Evolutionary conservation across 352 stramenopile species (phyloP).

Genomic region (Phytopythium kandeliae): DNA sequence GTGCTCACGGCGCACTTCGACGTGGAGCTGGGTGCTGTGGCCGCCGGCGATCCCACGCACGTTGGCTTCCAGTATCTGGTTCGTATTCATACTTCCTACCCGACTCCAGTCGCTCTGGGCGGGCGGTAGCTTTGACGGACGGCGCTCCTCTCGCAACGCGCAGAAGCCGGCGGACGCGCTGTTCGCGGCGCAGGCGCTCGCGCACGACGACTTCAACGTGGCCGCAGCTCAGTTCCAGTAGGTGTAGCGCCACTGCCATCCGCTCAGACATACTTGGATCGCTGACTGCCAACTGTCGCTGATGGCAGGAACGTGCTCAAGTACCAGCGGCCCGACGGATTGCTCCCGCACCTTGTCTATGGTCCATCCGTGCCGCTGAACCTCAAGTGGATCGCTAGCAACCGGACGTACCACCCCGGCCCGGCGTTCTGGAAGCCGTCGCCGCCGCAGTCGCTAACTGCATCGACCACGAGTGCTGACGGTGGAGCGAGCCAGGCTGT

Average conservation of each 20-base stretch:
- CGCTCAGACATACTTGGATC: too few species aligned
- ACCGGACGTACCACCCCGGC: constrained; percentile 75
- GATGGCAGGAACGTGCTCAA: constrained; percentile 38
- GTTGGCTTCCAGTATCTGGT: constrained; percentile 82
- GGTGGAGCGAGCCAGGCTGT: neutral
- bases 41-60: constrained; percentile 30
- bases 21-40: constrained; percentile 62
- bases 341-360: constrained; percentile 72
- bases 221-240: constrained; percentile 60
- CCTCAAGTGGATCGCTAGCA: constrained; percentile 46
- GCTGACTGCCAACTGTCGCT: neutral
- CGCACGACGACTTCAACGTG: constrained; percentile 66
- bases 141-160: neutral
- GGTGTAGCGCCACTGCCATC: neutral
- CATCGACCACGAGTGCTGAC: neutral
- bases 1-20: constrained; percentile 50
- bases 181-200: constrained; percentile 70
- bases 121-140: neutral
- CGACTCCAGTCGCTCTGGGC: too few species aligned
- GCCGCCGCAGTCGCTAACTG: neutral
- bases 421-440: constrained; percentile 53
- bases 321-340: constrained; percentile 47
- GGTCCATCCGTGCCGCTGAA: constrained; percentile 52
- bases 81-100: constrained; percentile 1
- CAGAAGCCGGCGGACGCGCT: constrained; percentile 73